A percentile compares a stretch with the other conserved stretches of the same genome.
Evolutionary conservation across 2,329 filamentous ascomycete genomes (phyloP).

Genomic region (Trichoderma polysporum): DNA sequence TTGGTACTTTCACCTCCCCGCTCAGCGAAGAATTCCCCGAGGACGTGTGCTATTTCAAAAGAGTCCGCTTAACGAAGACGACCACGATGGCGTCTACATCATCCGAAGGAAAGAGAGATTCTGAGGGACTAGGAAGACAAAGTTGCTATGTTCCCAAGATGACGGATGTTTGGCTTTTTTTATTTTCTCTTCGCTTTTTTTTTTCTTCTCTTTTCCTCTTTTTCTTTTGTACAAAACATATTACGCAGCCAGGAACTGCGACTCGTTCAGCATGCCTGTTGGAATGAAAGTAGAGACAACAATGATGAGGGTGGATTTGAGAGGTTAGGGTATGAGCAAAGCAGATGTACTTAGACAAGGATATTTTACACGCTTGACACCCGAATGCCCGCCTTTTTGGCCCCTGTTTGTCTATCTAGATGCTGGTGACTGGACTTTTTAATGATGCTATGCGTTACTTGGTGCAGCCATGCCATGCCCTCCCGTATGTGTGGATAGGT

Average conservation of each 20-base stretch:
- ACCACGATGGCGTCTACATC: neutral
- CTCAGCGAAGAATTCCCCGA: slow-evolving; percentile 10
- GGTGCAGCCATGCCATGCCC: neutral
- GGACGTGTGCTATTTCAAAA: slow-evolving; percentile 17
- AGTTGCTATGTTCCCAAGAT: slow-evolving; percentile 19
- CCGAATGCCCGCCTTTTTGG: neutral
- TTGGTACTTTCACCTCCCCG: slow-evolving; percentile 12
- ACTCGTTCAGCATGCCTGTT: slow-evolving; percentile 28
- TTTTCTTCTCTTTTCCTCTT: neutral
- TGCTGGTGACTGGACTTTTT: slow-evolving; percentile 8
- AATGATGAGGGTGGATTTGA: slow-evolving; percentile 21
- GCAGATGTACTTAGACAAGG: slow-evolving; percentile 38
- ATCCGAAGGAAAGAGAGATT: neutral
- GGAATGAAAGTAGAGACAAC: slow-evolving; percentile 21
- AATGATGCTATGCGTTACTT: slow-evolving; percentile 14
- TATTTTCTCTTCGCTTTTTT: neutral
- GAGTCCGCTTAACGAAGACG: slow-evolving; percentile 2
- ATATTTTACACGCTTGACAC: slow-evolving; percentile 28
- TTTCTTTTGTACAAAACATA: slow-evolving; percentile 37
- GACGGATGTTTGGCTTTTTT: slow-evolving; percentile 25
- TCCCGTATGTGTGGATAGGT: neutral
- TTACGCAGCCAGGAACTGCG: slow-evolving; percentile 31
- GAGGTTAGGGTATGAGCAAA: slow-evolving; percentile 22
- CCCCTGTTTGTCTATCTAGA: slow-evolving; percentile 10
- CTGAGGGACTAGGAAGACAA: neutral